Evolutionary conservation across 1,284 basidiomycete species (phyloP).

Genomic region (Hortiboletus rubellus): DNA sequence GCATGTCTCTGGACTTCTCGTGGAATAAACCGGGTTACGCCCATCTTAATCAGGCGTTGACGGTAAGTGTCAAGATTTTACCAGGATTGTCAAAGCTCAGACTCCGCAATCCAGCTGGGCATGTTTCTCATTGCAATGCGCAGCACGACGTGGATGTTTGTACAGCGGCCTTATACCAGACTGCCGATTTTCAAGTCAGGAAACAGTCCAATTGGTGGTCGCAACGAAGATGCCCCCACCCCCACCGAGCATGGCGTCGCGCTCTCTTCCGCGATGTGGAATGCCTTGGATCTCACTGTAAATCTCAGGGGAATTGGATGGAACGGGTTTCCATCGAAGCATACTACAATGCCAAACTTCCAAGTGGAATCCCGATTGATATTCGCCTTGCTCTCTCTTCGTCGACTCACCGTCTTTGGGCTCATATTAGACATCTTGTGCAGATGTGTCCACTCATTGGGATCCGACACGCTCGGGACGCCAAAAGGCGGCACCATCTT

Average conservation of each 20-base stretch:
- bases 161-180: slow-evolving; percentile 17
- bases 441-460: slow-evolving; percentile 9
- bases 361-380: slow-evolving; percentile 20
- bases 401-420: slow-evolving; percentile 10
- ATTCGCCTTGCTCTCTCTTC: slow-evolving; percentile 23
- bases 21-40: slow-evolving; percentile 9
- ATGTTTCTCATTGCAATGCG: slow-evolving; percentile 33
- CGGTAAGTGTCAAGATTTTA: slow-evolving; percentile 14
- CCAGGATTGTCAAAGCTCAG: not conserved
- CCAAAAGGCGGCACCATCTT: slow-evolving; percentile 49
- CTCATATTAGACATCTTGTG: slow-evolving; percentile 10
- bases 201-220: not conserved
- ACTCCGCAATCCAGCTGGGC: slow-evolving; percentile 12
- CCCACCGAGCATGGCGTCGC: not conserved
- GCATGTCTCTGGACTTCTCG: slow-evolving; percentile 27
- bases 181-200: slow-evolving; percentile 6
- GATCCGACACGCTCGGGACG: slow-evolving; percentile 27
- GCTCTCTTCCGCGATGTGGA: slow-evolving; percentile 23
- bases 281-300: slow-evolving; percentile 28
- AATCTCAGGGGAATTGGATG: slow-evolving; percentile 34
- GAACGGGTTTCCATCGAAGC: slow-evolving; percentile 12
- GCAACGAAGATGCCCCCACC: not conserved
- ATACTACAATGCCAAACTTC: slow-evolving; percentile 12
- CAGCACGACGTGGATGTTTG: slow-evolving; percentile 23
- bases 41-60: slow-evolving; percentile 27